Percentiles rank a stretch among this genome's conserved stretches.
Evolutionary conservation across 2,329 filamentous ascomycete species (phyloP).

Genomic region (Aureobasidium sp.): DNA sequence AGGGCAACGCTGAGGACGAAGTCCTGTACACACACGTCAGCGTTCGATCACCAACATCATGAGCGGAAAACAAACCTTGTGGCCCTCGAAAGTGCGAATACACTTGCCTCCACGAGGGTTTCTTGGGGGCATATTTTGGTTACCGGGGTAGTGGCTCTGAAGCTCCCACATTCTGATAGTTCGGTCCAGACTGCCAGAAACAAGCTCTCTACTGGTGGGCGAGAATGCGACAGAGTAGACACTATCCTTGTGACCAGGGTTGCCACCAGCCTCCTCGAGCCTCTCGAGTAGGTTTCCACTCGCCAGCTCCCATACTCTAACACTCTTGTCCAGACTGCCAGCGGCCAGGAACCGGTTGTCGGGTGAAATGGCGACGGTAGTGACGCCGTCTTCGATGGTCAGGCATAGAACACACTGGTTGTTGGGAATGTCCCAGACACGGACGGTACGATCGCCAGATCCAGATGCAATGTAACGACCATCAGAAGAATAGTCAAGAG

Average conservation of each 20-base stretch:
- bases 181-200: conserved; percentile 92
- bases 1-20: conserved; percentile 94
- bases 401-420: conserved; percentile 76
- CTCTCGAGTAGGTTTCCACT: conserved; percentile 83
- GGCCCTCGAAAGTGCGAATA: conserved; percentile 93
- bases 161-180: conserved; percentile 99
- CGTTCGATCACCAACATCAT: not conserved
- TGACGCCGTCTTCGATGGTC: conserved; percentile 93
- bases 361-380: conserved; percentile 93
- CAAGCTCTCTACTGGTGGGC: conserved; percentile 84
- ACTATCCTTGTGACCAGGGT: conserved; percentile 91
- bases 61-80: conserved; percentile 58
- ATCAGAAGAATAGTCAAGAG: conserved; percentile 87
- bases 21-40: conserved; percentile 51
- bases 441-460: conserved; percentile 87
- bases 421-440: conserved; percentile 90
- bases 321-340: conserved; percentile 93
- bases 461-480: conserved; percentile 92
- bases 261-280: conserved; percentile 60
- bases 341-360: conserved; percentile 92
- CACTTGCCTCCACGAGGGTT: conserved; percentile 78
- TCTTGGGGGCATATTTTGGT: conserved; percentile 29
- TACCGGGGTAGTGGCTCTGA: conserved; percentile 53
- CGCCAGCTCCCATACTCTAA: conserved; percentile 90
- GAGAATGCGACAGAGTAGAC: conserved; percentile 97